Conservation (phyloP, 1,139 yeast species). For the Candida gigantensis region DNA sequence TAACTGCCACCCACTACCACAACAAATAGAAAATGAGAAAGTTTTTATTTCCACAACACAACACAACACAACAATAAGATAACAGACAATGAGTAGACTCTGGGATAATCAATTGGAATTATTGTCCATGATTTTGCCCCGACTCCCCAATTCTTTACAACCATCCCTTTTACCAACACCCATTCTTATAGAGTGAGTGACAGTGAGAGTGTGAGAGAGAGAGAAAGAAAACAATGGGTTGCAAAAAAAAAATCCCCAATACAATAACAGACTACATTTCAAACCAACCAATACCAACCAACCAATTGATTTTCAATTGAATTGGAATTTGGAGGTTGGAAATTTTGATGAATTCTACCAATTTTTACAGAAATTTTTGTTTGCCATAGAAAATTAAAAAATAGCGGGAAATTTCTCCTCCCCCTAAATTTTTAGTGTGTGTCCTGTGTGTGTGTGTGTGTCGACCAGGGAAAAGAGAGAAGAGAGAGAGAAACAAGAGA, state of each 20-base stretch:
- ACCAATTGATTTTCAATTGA: not conserved
- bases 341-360: not conserved
- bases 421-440: not conserved
- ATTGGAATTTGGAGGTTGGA: not conserved
- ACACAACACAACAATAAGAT: not conserved
- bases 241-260: slow-evolving; percentile 6
- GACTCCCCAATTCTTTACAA: too few relatives aligned
- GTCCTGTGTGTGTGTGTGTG: not conserved
- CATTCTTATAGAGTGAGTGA: not conserved
- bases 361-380: not conserved
- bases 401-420: too few relatives aligned
- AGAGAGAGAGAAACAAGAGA: slow-evolving; percentile 3
- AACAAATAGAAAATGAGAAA: slow-evolving; percentile 2
- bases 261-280: too few relatives aligned
- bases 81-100: too few relatives aligned
- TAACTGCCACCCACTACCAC: too few relatives aligned
- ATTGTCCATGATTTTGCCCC: too few relatives aligned
- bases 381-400: not conserved
- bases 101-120: too few relatives aligned
- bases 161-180: not conserved
- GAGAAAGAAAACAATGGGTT: slow-evolving; percentile 5
- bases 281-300: too few relatives aligned
- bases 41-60: not conserved
- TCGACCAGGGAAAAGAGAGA: not conserved
- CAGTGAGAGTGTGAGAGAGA: not conserved